These are phyloP conservation scores for Rubroshorea leprosula DNA, from an alignment of 345 rosid species.

Conservation along the genomic window DNA sequence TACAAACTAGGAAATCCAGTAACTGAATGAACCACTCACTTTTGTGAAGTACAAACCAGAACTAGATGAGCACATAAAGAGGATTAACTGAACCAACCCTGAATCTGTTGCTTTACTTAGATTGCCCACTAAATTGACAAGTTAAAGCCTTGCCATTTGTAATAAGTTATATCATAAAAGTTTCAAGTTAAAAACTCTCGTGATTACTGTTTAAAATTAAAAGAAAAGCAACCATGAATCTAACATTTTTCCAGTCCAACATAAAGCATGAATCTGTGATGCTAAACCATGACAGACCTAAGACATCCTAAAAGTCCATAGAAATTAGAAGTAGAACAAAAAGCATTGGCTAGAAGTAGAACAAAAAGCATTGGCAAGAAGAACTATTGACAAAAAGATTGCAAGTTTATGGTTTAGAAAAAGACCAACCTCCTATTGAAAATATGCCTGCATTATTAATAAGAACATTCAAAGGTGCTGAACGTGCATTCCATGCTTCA, in stretches of 20 bases:
- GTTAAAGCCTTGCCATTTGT: no score
- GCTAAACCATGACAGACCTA: not conserved
- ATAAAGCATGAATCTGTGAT: not conserved
- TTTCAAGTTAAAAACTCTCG: not conserved
- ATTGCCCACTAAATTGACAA: no score
- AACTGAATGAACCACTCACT: not conserved
- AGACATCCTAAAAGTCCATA: not conserved
- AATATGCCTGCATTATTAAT: conserved; percentile 93
- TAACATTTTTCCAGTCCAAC: not conserved
- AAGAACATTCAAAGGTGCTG: conserved; percentile 70
- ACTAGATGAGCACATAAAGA: no score
- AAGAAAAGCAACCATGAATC: not conserved
- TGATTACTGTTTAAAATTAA: not conserved
- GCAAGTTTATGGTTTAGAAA: not conserved
- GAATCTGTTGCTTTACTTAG: no score
- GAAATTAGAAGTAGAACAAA: not conserved
- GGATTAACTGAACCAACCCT: no score
- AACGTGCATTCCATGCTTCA: conserved; percentile 60
- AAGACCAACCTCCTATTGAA: conserved; percentile 78
- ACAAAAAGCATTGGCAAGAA: not conserved
- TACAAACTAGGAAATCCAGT: not conserved
- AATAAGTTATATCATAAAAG: no score
- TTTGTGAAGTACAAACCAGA: not conserved
- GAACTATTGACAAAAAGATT: no score
- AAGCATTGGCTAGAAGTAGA: no score